A percentile compares a stretch with the other conserved stretches of the same genome.
Conservation (phyloP, 345 rosid genomes). For the Capsella bursapastoris region DNA sequence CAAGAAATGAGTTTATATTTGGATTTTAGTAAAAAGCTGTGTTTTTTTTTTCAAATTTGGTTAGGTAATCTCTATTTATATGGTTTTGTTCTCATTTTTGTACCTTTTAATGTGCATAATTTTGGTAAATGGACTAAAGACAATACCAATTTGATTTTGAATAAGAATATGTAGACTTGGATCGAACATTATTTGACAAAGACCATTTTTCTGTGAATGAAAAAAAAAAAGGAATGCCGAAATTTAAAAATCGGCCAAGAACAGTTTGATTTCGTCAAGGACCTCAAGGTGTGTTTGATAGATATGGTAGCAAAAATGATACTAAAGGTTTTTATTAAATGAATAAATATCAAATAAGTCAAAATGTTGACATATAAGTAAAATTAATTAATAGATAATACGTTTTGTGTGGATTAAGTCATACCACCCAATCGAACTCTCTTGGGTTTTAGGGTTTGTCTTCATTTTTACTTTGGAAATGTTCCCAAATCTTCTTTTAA, state of each 20-base stretch:
- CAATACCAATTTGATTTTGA: no score
- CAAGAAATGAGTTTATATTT: constrained; percentile 7
- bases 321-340: not conserved
- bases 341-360: constrained; percentile 1
- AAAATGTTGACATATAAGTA: constrained; percentile 30
- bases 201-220: not conserved
- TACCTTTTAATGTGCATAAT: no score
- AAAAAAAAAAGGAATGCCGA: not conserved
- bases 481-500: constrained; percentile 40
- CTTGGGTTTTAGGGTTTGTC: constrained; percentile 45
- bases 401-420: constrained; percentile 44
- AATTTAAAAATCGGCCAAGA: not conserved
- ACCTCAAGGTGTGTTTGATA: constrained; percentile 5
- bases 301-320: not conserved
- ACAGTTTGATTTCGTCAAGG: not conserved
- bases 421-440: constrained; percentile 41
- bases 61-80: constrained; percentile 24
- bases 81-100: not conserved
- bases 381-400: constrained; percentile 24
- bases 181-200: constrained; percentile 3
- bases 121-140: no score
- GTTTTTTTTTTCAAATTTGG: not conserved
- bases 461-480: constrained; percentile 43
- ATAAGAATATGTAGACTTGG: not conserved
- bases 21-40: constrained; percentile 6